Percentiles rank a stretch among this genome's conserved stretches.
Conservation (phyloP, 1,284 basidiomycete species). For the Golubevia pallescens region DNA sequence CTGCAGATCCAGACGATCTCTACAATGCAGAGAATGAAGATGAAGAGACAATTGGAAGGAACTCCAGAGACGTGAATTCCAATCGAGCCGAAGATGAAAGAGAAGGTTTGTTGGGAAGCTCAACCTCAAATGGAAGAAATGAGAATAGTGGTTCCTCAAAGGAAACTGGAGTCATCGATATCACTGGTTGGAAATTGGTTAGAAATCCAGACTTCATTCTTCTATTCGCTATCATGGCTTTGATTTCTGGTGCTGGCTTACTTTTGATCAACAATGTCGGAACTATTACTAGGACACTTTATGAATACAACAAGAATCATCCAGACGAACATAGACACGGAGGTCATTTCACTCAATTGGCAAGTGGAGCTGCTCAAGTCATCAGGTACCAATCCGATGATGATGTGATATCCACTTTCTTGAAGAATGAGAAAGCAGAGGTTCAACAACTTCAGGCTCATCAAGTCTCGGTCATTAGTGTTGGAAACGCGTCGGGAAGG, state of each 20-base stretch:
- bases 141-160: not conserved
- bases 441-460: conserved; percentile 80
- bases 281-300: conserved; percentile 85
- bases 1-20: conserved; percentile 14
- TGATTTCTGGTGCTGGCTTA: conserved; percentile 84
- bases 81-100: not conserved
- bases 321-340: conserved; percentile 1
- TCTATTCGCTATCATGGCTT: conserved; percentile 74
- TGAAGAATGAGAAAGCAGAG: conserved; percentile 71
- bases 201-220: conserved; percentile 75
- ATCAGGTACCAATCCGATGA: not conserved
- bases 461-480: conserved; percentile 82
- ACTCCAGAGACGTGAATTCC: conserved; percentile 1
- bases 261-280: conserved; percentile 97
- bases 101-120: conserved; percentile 2
- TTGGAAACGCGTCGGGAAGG: conserved; percentile 83
- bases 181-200: conserved; percentile 69
- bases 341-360: not conserved
- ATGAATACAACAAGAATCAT: conserved; percentile 70
- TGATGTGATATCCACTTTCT: conserved; percentile 33
- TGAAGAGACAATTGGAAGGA: conserved; percentile 6
- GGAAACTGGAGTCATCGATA: conserved; percentile 53
- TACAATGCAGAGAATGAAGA: conserved; percentile 22
- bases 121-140: not conserved
- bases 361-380: not conserved